Evolutionary conservation across 2,329 filamentous ascomycete species (phyloP).

Genomic region (Fusarium nematophilum): DNA sequence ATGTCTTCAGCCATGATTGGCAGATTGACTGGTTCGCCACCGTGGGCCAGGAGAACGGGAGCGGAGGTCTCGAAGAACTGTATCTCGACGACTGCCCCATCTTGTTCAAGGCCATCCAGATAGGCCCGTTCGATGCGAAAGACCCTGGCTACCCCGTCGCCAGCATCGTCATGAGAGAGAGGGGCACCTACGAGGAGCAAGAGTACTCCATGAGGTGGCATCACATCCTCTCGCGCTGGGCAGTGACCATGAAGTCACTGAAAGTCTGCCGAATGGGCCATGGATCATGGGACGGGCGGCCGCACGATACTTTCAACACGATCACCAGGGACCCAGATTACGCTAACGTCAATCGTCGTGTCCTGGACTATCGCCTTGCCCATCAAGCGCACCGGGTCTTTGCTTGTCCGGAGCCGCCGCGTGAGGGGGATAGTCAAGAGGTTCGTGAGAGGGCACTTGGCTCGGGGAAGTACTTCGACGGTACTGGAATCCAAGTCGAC

Average conservation of each 20-base stretch:
- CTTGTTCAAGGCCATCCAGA: constrained; percentile 16
- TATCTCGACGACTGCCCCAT: constrained; percentile 58
- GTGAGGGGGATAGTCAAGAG: neutral
- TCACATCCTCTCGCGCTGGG: constrained; percentile 14
- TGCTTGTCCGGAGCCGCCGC: neutral
- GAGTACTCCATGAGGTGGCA: constrained; percentile 22
- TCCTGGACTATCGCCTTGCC: neutral
- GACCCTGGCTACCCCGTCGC: constrained; percentile 17
- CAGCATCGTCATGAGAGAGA: neutral
- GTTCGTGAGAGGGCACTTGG: fast-evolving
- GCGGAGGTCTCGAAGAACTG: constrained; percentile 49
- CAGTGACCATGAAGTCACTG: constrained; percentile 9
- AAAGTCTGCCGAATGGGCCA: constrained; percentile 16
- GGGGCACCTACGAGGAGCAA: neutral
- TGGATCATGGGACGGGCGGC: neutral
- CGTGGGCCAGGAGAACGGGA: constrained; percentile 39
- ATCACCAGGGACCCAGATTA: neutral
- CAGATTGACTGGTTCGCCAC: constrained; percentile 60
- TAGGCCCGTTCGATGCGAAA: neutral
- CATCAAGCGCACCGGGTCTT: neutral
- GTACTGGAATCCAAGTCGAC: fast-evolving
- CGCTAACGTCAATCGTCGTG: neutral
- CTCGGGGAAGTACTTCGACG: constrained; percentile 3
- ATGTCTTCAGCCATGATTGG: constrained; percentile 56
- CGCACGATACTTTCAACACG: neutral